Evolutionary conservation across 768 basidiomycete species (phyloP).

Genomic region (Leccinum incarnatum): DNA sequence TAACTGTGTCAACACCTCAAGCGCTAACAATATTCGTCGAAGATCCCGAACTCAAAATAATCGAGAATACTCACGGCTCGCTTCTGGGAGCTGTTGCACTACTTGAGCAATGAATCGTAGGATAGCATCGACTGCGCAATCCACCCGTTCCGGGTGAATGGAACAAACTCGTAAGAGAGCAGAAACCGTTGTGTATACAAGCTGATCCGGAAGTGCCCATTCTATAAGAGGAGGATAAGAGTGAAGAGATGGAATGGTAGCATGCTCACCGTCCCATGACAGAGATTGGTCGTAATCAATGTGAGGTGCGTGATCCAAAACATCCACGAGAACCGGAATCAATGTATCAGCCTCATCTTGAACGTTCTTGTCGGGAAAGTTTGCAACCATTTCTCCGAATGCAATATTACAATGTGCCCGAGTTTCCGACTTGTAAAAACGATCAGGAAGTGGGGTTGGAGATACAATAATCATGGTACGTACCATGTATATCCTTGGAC

Average conservation of each 20-base stretch:
- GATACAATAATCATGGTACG: conserved; percentile 11
- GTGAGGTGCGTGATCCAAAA: conserved; percentile 69
- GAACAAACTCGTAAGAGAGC: conserved; percentile 69
- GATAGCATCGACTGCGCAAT: conserved; percentile 56
- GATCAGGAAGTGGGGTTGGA: neutral
- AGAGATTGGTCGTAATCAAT: conserved; percentile 77
- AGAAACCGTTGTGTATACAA: conserved; percentile 75
- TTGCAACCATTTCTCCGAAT: conserved; percentile 74
- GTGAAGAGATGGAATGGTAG: neutral
- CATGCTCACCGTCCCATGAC: conserved; percentile 69
- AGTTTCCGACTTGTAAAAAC: conserved; percentile 54
- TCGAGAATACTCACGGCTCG: conserved; percentile 45
- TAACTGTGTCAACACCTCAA: conserved; percentile 69
- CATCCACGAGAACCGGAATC: conserved; percentile 59
- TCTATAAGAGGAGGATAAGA: conserved; percentile 43
- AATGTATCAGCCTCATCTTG: conserved; percentile 48
- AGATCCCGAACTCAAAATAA: neutral
- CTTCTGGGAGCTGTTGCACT: conserved; percentile 52
- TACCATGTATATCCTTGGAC: conserved; percentile 56
- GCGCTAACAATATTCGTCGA: conserved; percentile 40
- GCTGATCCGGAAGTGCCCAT: conserved; percentile 84
- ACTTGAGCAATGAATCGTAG: conserved; percentile 55
- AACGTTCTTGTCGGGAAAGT: conserved; percentile 55
- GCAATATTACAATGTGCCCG: conserved; percentile 79
- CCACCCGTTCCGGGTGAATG: conserved; percentile 47